Evolutionary conservation across 2,329 filamentous ascomycete species (phyloP), one percentile per base, ranked within the genome.

Genomic region (Fusarium algeriense): DNA sequence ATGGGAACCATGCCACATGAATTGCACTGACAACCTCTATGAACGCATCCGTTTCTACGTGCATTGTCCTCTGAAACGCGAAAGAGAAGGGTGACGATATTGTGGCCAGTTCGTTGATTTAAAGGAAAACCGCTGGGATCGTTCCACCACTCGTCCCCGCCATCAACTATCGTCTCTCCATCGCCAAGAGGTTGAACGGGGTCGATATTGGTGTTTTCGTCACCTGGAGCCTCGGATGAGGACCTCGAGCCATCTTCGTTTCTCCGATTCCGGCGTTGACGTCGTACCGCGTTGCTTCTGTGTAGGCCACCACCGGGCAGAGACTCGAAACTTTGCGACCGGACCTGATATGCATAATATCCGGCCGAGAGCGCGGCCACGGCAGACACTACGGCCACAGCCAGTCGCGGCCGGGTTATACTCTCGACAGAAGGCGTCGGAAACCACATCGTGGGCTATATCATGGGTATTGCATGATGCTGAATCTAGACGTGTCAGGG

Each of bases 1-100:
- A 99, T 98, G 15, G 96, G 95, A 53, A 93, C 90, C 76, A 92
- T 90, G 60, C 93, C 93, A 76, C 96, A 99, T 53, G 90, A 90
- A 80, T 98, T 97, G 79, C 96, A 99, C 40, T 92, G 92, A 67
- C 97, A 97, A 15, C 96, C 95, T 15, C 95, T 89, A 80, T 99
- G 96, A 26, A 98, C 92, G 77, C 96, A 97, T 23, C 94, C 93
- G 78, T 96, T 95, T 55, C 93, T 88, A 60, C 91, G 89, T 2
- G 95, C 94, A 78, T 97, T 95, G 73, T 98, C 94, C 80, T 98
- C 95, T 0, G 95, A 97, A 49, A 98, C 97, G 64, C 95, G 90
- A 78, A 97, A 98, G 2, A 98, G 86, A 4, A 98, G 85, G 68
- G 91, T 93, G 48, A 97, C 91, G 52, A 97, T 90, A 66, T 94